These are phyloP conservation scores for Lizonia empirigonia DNA, from an alignment of 2,329 filamentous ascomycete species.

Conservation along the genomic window DNA sequence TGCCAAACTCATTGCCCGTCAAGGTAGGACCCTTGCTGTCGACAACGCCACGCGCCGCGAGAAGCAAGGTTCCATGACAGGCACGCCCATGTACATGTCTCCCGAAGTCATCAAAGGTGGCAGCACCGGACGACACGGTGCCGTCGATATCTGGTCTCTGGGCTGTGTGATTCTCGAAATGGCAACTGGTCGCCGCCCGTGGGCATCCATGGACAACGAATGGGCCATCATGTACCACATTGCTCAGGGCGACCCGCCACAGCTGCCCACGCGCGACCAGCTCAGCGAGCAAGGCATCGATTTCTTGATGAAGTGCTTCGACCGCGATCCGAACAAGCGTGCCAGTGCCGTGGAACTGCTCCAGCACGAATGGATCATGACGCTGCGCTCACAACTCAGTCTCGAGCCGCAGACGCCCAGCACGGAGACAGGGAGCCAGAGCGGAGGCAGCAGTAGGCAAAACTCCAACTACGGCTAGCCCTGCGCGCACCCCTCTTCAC, in stretches of 20 bases:
- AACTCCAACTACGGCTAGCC: constrained; percentile 43
- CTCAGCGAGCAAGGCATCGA: constrained; percentile 84
- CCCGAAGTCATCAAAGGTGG: constrained; percentile 94
- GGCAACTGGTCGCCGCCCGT: constrained; percentile 91
- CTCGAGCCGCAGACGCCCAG: constrained; percentile 55
- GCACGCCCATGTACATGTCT: constrained; percentile 99
- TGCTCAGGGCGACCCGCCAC: constrained; percentile 91
- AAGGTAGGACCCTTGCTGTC: constrained; percentile 82
- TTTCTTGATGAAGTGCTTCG: constrained; percentile 86
- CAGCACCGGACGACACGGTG: constrained; percentile 73
- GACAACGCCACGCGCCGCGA: constrained; percentile 58
- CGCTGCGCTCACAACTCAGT: constrained; percentile 52
- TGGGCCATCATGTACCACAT: constrained; percentile 99
- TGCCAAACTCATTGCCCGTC: constrained; percentile 92
- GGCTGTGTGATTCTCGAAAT: constrained; percentile 97
- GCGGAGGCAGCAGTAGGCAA: constrained; percentile 36
- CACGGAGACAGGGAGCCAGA: constrained; percentile 32
- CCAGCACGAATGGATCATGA: constrained; percentile 86
- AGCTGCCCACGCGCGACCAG: constrained; percentile 80
- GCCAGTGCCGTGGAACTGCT: constrained; percentile 85
- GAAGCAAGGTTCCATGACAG: constrained; percentile 87
- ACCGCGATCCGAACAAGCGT: constrained; percentile 77
- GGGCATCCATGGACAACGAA: constrained; percentile 96
- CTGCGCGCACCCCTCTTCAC: not conserved
- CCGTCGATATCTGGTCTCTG: constrained; percentile 94